phyloP scores from a whole-genome alignment of 352 stramenopile genomes.

The Globisporangium nunn region DNA sequence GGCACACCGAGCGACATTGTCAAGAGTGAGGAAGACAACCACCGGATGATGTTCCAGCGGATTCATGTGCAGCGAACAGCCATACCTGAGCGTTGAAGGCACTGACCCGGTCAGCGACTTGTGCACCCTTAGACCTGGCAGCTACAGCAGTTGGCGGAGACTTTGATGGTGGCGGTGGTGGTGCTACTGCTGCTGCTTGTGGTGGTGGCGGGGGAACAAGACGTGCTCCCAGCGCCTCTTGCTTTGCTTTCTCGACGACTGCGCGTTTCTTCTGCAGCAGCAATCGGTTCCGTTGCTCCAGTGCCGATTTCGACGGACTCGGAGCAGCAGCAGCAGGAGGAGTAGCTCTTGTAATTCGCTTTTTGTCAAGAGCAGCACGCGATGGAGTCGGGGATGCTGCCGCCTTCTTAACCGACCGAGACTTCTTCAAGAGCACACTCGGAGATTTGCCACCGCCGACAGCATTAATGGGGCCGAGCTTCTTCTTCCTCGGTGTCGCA shows the following conservation, averaged over 20 bases:
- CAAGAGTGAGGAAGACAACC: background rate
- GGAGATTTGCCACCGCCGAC: constrained; percentile 1
- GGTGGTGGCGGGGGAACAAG: background rate
- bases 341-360: background rate
- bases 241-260: constrained; percentile 16
- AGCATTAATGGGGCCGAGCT: constrained; percentile 1
- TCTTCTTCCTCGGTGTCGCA: constrained; percentile 9
- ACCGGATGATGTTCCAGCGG: background rate
- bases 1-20: background rate
- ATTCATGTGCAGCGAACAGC: too few species aligned
- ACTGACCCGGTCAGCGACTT: constrained; percentile 29
- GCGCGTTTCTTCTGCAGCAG: constrained; percentile 19
- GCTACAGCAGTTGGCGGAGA: background rate
- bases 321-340: background rate
- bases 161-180: too few species aligned
- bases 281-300: constrained; percentile 13
- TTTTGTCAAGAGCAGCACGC: background rate
- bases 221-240: constrained; percentile 5
- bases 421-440: constrained; percentile 9
- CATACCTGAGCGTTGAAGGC: constrained; percentile 51
- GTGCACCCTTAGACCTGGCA: background rate
- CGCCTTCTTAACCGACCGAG: constrained; percentile 13
- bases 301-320: constrained; percentile 6
- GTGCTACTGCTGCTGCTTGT: background rate
- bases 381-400: constrained; percentile 1